A percentile compares a stretch with the other conserved stretches of the same genome.
These are phyloP conservation scores for Coccomyxa sp. DNA, from an alignment of 139 green algal genomes.

Conservation along the genomic window DNA sequence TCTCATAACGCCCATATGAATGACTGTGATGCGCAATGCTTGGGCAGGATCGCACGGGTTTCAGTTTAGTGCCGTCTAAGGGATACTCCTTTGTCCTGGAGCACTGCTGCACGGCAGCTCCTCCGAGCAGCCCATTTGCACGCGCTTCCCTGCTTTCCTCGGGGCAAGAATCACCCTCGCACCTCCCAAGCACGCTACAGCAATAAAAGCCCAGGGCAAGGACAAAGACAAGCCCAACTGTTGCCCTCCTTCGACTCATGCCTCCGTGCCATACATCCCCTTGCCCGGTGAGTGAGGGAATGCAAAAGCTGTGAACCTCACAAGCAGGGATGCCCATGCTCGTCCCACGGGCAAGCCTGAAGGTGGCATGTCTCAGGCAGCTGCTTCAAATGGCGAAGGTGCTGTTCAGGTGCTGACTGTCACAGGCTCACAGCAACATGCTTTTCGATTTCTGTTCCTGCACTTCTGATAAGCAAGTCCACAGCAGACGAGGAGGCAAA, in stretches of 20 bases:
- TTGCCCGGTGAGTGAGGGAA: neutral
- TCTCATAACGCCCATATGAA: no score
- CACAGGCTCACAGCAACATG: no score
- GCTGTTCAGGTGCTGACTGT: no score
- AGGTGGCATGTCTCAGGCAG: neutral
- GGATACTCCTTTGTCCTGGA: constrained; percentile 29
- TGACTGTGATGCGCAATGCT: neutral
- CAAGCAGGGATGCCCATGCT: neutral
- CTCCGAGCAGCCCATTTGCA: constrained; percentile 25
- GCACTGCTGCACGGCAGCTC: neutral
- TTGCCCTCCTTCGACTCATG: neutral
- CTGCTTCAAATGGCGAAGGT: no score
- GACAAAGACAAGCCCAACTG: neutral
- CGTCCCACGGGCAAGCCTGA: neutral
- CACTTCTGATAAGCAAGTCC: no score
- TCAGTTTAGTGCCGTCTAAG: constrained; percentile 13
- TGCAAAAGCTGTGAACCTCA: neutral
- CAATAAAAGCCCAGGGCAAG: neutral
- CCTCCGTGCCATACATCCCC: neutral
- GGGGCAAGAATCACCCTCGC: constrained; percentile 18
- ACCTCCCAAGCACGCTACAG: neutral
- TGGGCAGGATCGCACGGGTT: constrained; percentile 11
- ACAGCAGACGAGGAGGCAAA: no score
- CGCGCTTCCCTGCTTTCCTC: constrained; percentile 15
- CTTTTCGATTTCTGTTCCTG: no score